Evolutionary conservation across 306 rosid species (phyloP), one percentile per base, ranked within the genome.

Genomic region (Alnus glutinosa): DNA sequence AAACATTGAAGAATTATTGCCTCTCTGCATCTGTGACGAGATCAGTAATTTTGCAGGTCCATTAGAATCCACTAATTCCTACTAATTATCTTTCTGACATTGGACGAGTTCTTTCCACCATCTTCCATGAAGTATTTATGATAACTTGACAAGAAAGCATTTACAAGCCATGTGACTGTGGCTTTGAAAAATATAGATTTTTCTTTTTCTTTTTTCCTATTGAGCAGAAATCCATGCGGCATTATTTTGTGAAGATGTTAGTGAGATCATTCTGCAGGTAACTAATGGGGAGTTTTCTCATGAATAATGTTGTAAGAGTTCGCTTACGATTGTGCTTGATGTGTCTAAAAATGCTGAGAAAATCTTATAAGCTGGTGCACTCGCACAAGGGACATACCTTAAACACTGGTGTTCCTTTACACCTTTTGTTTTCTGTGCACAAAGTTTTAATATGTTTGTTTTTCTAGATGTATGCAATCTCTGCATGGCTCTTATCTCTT

Each of bases 401-500:
- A 58, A 58, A n/a, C 64, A 7, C 64, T 23, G 34, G 50, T 14
- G 13, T 66, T 66, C 50, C 71, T 66, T 67, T 42, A 3, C 36
- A 28, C 37, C 66, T 19, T 28, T 59, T 59, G 32, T 11, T 23
- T 12, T 59, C 28, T 10, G 10, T 59, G 66, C 13, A 28, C 15
- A n/a, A 10, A 67, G 51, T 3, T 67, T 74, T 75, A 46, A 55
- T 64, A 57, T 42, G 52, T 46, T 80, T 7, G 61, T 32, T 36
- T 83, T 55, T 64, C 70, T 32, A 69, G 75, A 37, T 71, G 55
- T 51, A 52, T 73, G 57, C 54, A 68, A 57, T 70, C 78, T 61
- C 39, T 42, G 54, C 78, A 30, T 30, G 47, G 30, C 51, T 78
- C 62, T 78, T 67, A 34, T 67, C 75, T 72, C 71, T 66, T 59